A percentile compares a stretch with the other conserved stretches of the same genome.
Evolutionary conservation across 495 filamentous ascomycete genomes (phyloP).

Genomic region (Penicillium cinerascens): DNA sequence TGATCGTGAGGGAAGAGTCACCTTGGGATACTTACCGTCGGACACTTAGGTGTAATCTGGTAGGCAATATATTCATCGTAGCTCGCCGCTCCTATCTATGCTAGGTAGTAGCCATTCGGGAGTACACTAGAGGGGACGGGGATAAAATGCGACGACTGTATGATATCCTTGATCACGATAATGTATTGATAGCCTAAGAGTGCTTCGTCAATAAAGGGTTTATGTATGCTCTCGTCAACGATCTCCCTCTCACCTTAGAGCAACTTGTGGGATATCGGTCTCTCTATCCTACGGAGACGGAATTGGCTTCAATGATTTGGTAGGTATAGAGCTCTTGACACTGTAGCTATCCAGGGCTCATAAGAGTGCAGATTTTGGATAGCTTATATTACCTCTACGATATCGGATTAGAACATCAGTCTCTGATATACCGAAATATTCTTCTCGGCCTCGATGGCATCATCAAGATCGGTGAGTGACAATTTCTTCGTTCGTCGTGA

Average conservation of each 20-base stretch:
- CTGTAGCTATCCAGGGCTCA: background rate
- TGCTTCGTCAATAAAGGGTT: slow-evolving; percentile 1
- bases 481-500: background rate
- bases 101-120: slow-evolving; percentile 7
- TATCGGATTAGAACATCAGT: slow-evolving; percentile 3
- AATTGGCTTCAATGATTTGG: slow-evolving; percentile 13
- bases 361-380: slow-evolving; percentile 6
- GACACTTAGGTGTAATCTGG: slow-evolving; percentile 2
- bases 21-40: slow-evolving; percentile 17
- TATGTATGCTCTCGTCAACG: slow-evolving; percentile 5
- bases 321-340: slow-evolving; percentile 5
- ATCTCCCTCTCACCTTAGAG: slow-evolving; percentile 11
- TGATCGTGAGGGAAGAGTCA: slow-evolving; percentile 10
- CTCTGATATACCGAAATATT: slow-evolving; percentile 2
- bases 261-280: slow-evolving; percentile 5
- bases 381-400: slow-evolving; percentile 6
- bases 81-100: background rate
- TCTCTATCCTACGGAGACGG: slow-evolving; percentile 8
- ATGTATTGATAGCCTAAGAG: slow-evolving; percentile 9
- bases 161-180: slow-evolving; percentile 1
- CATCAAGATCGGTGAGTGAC: slow-evolving; percentile 12
- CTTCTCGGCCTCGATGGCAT: slow-evolving; percentile 11
- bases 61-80: slow-evolving; percentile 8
- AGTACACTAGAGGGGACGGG: background rate
- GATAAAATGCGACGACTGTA: slow-evolving; percentile 1